Conservation (phyloP, 345 rosid genomes). For the Kandelia obovata region DNA sequence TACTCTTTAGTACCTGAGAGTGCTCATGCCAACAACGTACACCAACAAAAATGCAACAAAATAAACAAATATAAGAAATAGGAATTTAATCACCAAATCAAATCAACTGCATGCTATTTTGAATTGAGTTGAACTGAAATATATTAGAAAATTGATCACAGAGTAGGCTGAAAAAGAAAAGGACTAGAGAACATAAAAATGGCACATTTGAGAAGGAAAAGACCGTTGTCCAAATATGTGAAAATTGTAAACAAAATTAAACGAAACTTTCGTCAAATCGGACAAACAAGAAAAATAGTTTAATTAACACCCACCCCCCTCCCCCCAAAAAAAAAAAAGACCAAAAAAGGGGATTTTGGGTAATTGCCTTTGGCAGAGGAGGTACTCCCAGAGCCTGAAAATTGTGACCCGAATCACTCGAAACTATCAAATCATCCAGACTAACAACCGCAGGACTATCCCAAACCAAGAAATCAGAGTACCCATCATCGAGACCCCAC, state of each 20-base stretch:
- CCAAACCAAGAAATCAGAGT: slow-evolving; percentile 48
- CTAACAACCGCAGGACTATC: slow-evolving; percentile 45
- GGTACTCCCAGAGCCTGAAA: slow-evolving; percentile 65
- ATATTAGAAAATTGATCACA: no score
- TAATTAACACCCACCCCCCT: background rate
- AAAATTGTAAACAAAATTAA: no score
- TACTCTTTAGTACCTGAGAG: background rate
- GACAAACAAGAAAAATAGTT: background rate
- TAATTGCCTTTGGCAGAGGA: slow-evolving; percentile 62
- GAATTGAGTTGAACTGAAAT: no score
- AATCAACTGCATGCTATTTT: no score
- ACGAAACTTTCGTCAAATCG: no score
- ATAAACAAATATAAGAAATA: background rate
- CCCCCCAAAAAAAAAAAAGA: background rate
- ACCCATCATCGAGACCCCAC: slow-evolving; percentile 20
- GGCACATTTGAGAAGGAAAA: no score
- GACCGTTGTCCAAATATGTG: no score
- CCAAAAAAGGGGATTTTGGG: background rate
- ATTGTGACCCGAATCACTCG: slow-evolving; percentile 38
- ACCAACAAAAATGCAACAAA: background rate
- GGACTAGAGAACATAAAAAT: no score
- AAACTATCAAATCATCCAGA: slow-evolving; percentile 60
- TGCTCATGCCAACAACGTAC: background rate
- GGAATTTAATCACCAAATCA: background rate
- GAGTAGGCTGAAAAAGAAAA: no score